Evolutionary conservation across 2,329 filamentous ascomycete species (phyloP).

Genomic region (Pseudocercospora crystallina): DNA sequence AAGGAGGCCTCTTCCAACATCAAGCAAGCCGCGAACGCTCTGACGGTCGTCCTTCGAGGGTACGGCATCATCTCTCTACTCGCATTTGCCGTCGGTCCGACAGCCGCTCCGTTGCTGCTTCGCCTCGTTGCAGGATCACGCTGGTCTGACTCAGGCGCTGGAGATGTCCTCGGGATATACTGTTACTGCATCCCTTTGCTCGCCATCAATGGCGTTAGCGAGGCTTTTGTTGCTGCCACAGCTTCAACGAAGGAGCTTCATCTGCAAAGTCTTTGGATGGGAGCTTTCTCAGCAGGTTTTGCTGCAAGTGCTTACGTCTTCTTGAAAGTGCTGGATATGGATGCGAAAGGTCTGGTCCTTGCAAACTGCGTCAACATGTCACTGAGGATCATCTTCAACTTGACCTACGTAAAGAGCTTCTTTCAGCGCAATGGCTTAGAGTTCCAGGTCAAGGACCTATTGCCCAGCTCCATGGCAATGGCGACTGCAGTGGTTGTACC

Average conservation of each 20-base stretch:
- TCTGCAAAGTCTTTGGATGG: conserved; percentile 80
- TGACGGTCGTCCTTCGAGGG: conserved; percentile 65
- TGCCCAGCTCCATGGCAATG: conserved; percentile 38
- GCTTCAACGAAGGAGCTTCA: conserved; percentile 74
- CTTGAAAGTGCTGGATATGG: conserved; percentile 66
- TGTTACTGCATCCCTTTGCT: conserved; percentile 92
- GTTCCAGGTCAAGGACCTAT: conserved; percentile 25
- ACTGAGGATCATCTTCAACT: conserved; percentile 80
- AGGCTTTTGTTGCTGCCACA: conserved; percentile 89
- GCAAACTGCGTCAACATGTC: conserved; percentile 91
- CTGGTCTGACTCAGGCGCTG: conserved; percentile 75
- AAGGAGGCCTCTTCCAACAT: conserved; percentile 20
- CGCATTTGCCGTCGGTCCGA: conserved; percentile 69
- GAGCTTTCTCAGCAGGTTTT: conserved; percentile 74
- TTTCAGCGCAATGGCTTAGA: conserved; percentile 50
- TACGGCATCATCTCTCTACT: conserved; percentile 74
- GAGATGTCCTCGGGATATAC: conserved; percentile 72
- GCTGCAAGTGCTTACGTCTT: conserved; percentile 72
- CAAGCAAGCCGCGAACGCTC: conserved; percentile 49
- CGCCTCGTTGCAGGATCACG: conserved; percentile 71
- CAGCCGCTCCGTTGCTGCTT: conserved; percentile 71
- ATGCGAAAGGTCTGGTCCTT: conserved; percentile 76
- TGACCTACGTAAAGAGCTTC: conserved; percentile 67
- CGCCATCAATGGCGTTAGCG: conserved; percentile 85
- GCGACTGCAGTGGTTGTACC: conserved; percentile 40